These are phyloP conservation scores for Solanum etuberosum DNA, from an alignment of 257 asterid genomes.

Conservation along the genomic window DNA sequence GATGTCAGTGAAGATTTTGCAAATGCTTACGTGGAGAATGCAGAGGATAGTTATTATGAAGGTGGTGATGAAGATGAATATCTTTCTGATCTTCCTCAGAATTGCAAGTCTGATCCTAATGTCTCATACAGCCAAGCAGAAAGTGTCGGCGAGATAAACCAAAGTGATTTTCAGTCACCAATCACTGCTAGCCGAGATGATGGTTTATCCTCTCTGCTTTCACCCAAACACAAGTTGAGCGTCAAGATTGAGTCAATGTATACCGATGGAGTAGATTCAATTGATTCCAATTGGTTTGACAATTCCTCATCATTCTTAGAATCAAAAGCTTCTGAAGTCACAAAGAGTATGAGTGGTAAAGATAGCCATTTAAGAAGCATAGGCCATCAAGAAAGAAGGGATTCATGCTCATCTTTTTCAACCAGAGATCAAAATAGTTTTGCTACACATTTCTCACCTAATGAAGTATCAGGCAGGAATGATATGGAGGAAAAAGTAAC, in stretches of 20 bases:
- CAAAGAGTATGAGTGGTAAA: neutral
- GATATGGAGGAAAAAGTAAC: constrained; percentile 12
- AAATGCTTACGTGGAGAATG: constrained; percentile 49
- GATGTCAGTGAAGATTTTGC: constrained; percentile 59
- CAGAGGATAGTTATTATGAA: constrained; percentile 17
- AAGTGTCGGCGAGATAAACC: constrained; percentile 54
- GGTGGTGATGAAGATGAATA: constrained; percentile 23
- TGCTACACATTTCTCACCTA: constrained; percentile 7
- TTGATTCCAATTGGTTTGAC: constrained; percentile 1
- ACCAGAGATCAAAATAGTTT: constrained; percentile 6
- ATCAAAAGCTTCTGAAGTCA: constrained; percentile 14
- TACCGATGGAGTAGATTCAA: constrained; percentile 13
- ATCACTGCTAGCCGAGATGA: constrained; percentile 11
- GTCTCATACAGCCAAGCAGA: constrained; percentile 26
- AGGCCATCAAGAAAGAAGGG: constrained; percentile 3
- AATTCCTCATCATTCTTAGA: constrained; percentile 10
- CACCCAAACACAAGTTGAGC: constrained; percentile 12
- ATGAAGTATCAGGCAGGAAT: constrained; percentile 4
- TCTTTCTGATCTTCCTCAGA: constrained; percentile 1
- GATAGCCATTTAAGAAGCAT: neutral
- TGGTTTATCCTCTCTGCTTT: constrained; percentile 9
- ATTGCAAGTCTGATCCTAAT: constrained; percentile 7
- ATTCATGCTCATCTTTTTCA: neutral
- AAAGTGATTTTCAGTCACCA: constrained; percentile 11
- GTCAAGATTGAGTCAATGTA: constrained; percentile 12